Evolutionary conservation across 331 rosid genomes (phyloP).

Genomic region (Cydonia oblonga): DNA sequence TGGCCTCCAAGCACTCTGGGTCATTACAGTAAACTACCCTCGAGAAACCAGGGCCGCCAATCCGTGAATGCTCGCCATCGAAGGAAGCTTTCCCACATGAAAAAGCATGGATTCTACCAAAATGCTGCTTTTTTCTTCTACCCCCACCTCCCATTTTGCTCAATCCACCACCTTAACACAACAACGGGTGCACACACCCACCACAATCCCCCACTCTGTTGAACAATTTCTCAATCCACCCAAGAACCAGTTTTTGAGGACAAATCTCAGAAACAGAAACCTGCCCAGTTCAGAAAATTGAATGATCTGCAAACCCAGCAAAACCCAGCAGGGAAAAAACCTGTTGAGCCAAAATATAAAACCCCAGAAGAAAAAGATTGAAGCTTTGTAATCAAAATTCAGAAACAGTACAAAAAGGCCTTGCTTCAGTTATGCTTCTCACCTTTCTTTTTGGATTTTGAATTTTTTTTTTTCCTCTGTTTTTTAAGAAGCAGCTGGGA

Average conservation of each 20-base stretch:
- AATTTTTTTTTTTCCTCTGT: not conserved
- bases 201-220: not conserved
- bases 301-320: not conserved
- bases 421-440: not conserved
- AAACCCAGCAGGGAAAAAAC: not conserved
- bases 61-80: constrained; percentile 54
- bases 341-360: not conserved
- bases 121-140: constrained; percentile 58
- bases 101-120: constrained; percentile 74
- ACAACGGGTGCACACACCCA: not conserved
- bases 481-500: not conserved
- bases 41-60: constrained; percentile 96
- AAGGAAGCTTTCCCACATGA: constrained; percentile 56
- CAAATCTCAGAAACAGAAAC: constrained; percentile 1
- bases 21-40: constrained; percentile 66
- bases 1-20: constrained; percentile 34
- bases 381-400: not conserved
- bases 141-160: constrained; percentile 37
- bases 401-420: not conserved
- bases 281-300: not conserved
- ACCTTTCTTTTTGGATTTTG: not conserved
- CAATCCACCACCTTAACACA: not conserved
- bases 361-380: not conserved
- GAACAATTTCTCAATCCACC: constrained; percentile 2
- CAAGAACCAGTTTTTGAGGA: not conserved